phyloP scores from a whole-genome alignment of 495 filamentous ascomycete species.

The Xylaria intraflava region DNA sequence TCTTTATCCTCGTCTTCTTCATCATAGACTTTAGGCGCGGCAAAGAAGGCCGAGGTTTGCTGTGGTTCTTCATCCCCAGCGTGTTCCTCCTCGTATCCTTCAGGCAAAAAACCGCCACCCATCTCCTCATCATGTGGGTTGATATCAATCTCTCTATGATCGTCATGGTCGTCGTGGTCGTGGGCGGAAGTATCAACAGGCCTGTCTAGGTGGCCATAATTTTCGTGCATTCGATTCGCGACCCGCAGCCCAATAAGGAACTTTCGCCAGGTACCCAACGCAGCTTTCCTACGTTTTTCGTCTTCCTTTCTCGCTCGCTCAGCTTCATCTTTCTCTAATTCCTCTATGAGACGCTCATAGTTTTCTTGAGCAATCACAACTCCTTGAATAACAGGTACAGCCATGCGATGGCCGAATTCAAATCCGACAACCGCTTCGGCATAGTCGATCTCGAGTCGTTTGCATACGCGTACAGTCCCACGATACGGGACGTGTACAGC shows the following conservation, averaged over 20 bases:
- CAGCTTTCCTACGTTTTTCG: slow-evolving; percentile 68
- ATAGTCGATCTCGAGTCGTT: slow-evolving; percentile 75
- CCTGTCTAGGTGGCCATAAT: slow-evolving; percentile 58
- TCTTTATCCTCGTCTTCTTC: slow-evolving; percentile 30
- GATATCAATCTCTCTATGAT: slow-evolving; percentile 7
- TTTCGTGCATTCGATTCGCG: slow-evolving; percentile 65
- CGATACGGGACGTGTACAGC: slow-evolving; percentile 77
- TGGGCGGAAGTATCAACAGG: slow-evolving; percentile 36
- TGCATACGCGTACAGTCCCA: slow-evolving; percentile 72
- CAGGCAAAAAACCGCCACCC: slow-evolving; percentile 51
- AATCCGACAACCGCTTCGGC: slow-evolving; percentile 96
- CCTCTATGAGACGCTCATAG: slow-evolving; percentile 65
- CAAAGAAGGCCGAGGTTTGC: slow-evolving; percentile 37
- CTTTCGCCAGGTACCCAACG: slow-evolving; percentile 75
- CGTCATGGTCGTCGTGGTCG: slow-evolving; percentile 18
- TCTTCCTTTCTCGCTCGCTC: slow-evolving; percentile 74
- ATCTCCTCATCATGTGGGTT: slow-evolving; percentile 35
- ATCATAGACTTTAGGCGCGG: slow-evolving; percentile 15
- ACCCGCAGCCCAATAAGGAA: slow-evolving; percentile 81
- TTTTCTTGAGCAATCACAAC: slow-evolving; percentile 82
- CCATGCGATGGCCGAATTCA: slow-evolving; percentile 89
- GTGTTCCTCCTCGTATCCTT: slow-evolving; percentile 39
- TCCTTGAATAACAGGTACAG: slow-evolving; percentile 83
- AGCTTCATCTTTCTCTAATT: slow-evolving; percentile 73
- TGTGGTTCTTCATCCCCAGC: slow-evolving; percentile 14